Evolutionary conservation across 495 filamentous ascomycete species (phyloP), one percentile per base, ranked within the genome.

Genomic region (Margaritispora aquatica): DNA sequence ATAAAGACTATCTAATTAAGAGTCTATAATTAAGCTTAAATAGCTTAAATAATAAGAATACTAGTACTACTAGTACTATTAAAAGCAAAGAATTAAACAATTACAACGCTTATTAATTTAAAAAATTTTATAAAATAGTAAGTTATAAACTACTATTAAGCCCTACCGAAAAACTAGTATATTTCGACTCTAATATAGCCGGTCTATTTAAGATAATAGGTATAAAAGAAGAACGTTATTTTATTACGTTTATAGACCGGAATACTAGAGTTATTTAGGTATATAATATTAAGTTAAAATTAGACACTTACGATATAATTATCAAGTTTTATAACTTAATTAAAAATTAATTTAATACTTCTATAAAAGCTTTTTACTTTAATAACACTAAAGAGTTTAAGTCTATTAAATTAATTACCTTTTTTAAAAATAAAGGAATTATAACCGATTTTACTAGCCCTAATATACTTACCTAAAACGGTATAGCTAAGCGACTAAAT

Each of bases 1-100:
- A 57, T 57, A 57, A 57, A 24, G 54, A 57, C 41, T 57, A 57
- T 20, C 26, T 56, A 46, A 59, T 59, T 50, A 59, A 52, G 23
- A 34, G 29, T 34, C 29, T 34, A 34, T 5, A 34, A 5, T 34
- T 34, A 34, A 59, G 26, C n/a, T 36, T 51, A 10, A 44, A 51
- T 49, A 29, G 13, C 31, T n/a, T n/a, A n/a, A n/a, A n/a, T n/a
- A 52, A 15, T n/a, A n/a, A n/a, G n/a, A n/a, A n/a, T 24, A 26
- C 9, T 31, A 20, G 47, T 10, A 26, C 23, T 50, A 52, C 36
- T 23, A 4, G 7, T 36, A 1, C 19, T 23, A 41, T 31, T 21
- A 52, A 31, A 23, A 38, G 20, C 52, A 52, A 59, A 8, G 29
- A 21, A 38, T 21, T 59, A 36, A 26, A 41, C 44, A 44, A 59